Base-by-base conservation (phyloP, 441 rosid genomes). In the Bruguiera hainesii region DNA sequence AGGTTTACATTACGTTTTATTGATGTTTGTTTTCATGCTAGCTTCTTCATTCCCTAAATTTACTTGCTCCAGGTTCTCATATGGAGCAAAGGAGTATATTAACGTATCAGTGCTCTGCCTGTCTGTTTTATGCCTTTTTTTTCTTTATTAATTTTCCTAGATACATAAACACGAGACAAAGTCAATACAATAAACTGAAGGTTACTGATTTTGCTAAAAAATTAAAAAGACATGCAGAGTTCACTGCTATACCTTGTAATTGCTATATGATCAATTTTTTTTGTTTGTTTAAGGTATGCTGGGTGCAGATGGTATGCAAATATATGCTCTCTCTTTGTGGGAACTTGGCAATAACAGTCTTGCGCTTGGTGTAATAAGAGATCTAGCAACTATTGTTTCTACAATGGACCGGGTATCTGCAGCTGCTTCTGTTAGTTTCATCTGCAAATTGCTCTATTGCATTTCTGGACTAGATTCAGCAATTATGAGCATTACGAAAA, bases 291-390 rank as follows among this genome's bases (percentile, higher is more conserved):
- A 49, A 91, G 95, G 97, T 73, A 71, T 83, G 81, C 95, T 91
- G 71, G 90, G 89, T 71, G 79, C 75, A 0, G 85, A 84, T 86
- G 86, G 87, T 39, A 80, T 92, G 79, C 96, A 92, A 75, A 77
- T 92, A 68, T 89, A 92, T 83, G 97, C 97, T 68, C 71, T 86
- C 71, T 89, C 91, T 69, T 72, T 95, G 64, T 95, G 98, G 95
- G 76, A 85, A 82, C 84, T 82, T 80, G 97, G 93, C 65, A 83
- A 84, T 69, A 74, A 77, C 68, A 91, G 87, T 66, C 72, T 66
- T 68, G 95, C 98, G 48, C 87, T 90, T 76, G 77, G 84, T 61
- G 87, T 77, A 73, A 78, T 82, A 61, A 78, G 84, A 72, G 76
- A 78, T 75, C 84, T 95, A 42, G 97, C 89, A 73, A 80, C 81